phyloP scores from a whole-genome alignment of 2,329 filamentous ascomycete genomes.

The Aspergillus spinulosporus region DNA sequence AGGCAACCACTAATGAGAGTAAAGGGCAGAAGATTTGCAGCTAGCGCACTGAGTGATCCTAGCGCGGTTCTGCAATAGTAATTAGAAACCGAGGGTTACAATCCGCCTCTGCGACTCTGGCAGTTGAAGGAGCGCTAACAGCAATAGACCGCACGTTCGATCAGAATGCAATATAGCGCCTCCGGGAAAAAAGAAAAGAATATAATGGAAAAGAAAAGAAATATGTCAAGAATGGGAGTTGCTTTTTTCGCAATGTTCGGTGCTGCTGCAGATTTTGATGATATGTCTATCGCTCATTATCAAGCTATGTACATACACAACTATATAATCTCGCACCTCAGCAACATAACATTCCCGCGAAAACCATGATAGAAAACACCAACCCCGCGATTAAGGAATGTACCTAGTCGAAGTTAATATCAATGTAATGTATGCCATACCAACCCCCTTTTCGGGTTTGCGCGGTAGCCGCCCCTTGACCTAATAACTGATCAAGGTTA shows the following conservation, averaged over 20 bases:
- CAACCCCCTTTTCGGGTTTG: constrained; percentile 1
- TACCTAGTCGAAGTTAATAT: neutral
- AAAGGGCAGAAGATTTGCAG: constrained; percentile 16
- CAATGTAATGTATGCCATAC: neutral
- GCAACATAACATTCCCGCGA: neutral
- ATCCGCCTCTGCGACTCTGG: constrained; percentile 9
- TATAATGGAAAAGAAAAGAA: neutral
- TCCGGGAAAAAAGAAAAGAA: constrained; percentile 1
- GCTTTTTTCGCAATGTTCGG: constrained; percentile 5
- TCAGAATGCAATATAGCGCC: constrained; percentile 9
- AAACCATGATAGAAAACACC: neutral
- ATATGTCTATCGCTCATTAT: neutral
- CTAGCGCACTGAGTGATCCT: constrained; percentile 8
- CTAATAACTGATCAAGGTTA: constrained; percentile 7
- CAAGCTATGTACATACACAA: neutral
- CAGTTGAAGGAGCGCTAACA: constrained; percentile 9
- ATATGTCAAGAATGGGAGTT: neutral
- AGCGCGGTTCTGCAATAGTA: constrained; percentile 2
- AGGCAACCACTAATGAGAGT: constrained; percentile 13
- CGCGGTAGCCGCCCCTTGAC: constrained; percentile 15
- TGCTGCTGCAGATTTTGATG: neutral
- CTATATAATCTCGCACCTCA: neutral
- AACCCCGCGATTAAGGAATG: neutral
- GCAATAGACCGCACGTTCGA: neutral
- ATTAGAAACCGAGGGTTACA: neutral